Evolutionary conservation across 164 flowering plant genomes (phyloP).

Genomic region (Berberis thunbergii): DNA sequence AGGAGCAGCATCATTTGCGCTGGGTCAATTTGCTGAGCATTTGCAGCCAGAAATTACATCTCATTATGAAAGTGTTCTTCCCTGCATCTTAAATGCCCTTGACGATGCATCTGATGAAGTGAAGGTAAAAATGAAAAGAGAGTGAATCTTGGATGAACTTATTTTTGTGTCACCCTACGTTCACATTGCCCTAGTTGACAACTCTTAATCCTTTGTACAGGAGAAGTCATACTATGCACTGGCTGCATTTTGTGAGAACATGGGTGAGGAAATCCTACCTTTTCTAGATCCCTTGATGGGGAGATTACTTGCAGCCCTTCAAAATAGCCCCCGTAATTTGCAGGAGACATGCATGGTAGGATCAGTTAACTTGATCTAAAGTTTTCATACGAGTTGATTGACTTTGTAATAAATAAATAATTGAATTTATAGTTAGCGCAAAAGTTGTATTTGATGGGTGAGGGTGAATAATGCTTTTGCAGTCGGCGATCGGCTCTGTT

Average conservation of each 20-base stretch:
- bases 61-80: slow-evolving; percentile 81
- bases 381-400: background rate
- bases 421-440: background rate
- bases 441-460: slow-evolving; percentile 1
- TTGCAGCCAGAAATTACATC: slow-evolving; percentile 88
- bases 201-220: slow-evolving; percentile 26
- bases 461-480: slow-evolving; percentile 16
- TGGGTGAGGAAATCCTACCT: slow-evolving; percentile 92
- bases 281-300: slow-evolving; percentile 85
- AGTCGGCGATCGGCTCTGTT: slow-evolving; percentile 99
- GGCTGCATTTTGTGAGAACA: slow-evolving; percentile 97
- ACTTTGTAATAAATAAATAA: background rate
- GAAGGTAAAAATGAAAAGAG: slow-evolving; percentile 40
- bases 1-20: slow-evolving; percentile 96
- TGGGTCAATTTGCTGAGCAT: slow-evolving; percentile 95
- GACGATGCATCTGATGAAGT: slow-evolving; percentile 90
- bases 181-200: background rate
- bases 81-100: slow-evolving; percentile 71
- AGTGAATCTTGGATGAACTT: background rate
- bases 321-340: slow-evolving; percentile 73
- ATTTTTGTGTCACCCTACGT: background rate
- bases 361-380: background rate
- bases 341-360: slow-evolving; percentile 98
- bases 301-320: slow-evolving; percentile 74
- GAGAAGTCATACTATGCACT: slow-evolving; percentile 97